Conservation (phyloP, 225 moss, liverwort and hornwort genomes). For the Rhytidiadelphus loreus region DNA sequence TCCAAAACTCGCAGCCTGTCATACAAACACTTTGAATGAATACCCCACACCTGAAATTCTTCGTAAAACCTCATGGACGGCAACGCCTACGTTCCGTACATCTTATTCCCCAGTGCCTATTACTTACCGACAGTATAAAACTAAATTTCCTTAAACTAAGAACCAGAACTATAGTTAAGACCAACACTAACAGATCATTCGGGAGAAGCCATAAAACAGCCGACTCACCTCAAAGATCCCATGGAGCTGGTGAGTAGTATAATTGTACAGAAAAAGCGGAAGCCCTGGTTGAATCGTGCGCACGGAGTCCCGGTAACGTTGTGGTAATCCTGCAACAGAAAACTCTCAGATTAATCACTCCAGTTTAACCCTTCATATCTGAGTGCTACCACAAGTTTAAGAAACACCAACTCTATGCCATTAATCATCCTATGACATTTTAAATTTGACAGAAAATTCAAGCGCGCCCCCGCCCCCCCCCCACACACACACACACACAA, state of each 20-base stretch:
- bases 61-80: background rate
- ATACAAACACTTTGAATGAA: background rate
- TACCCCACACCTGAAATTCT: background rate
- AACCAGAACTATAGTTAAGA: background rate
- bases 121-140: background rate
- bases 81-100: background rate
- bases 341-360: background rate
- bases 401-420: background rate
- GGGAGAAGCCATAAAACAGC: background rate
- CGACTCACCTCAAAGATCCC: conserved; percentile 88
- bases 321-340: conserved; percentile 72
- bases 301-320: conserved; percentile 94
- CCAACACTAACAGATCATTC: background rate
- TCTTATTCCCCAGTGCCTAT: background rate
- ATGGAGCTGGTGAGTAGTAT: conserved; percentile 98
- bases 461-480: too few relatives aligned
- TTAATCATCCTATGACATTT: background rate
- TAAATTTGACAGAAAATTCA: background rate
- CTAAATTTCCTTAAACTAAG: background rate
- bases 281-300: conserved; percentile 98
- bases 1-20: conserved; percentile 96
- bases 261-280: conserved; percentile 98
- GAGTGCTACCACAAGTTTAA: background rate
- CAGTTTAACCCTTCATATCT: background rate
- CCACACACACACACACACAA: too few relatives aligned